Percentiles rank a stretch among this genome's conserved stretches.
phyloP scores from a whole-genome alignment of 129 eudicot genomes.

The Logfia minima region DNA sequence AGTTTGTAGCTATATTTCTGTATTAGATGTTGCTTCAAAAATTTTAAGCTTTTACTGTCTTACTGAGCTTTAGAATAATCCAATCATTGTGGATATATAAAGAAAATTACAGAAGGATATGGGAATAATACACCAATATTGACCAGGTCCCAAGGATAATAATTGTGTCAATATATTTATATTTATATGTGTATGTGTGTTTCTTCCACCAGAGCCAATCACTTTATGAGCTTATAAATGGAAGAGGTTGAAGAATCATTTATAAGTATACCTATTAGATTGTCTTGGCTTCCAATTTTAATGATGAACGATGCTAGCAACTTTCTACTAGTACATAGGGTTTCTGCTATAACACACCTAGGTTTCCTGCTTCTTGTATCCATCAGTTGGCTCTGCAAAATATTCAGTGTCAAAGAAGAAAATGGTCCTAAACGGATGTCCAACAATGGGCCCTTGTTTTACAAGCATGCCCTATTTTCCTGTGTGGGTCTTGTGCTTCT shows the following conservation, averaged over 20 bases:
- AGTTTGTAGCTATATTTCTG: no score
- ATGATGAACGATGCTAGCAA: conserved; percentile 9
- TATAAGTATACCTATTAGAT: conserved; percentile 2
- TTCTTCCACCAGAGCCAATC: not conserved
- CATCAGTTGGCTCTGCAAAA: conserved; percentile 39
- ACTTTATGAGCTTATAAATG: not conserved
- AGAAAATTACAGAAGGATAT: not conserved
- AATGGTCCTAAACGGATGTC: conserved; percentile 25
- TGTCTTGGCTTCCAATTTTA: not conserved
- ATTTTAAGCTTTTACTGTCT: no score
- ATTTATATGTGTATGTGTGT: not conserved
- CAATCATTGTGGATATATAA: not conserved
- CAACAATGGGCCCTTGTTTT: conserved; percentile 18
- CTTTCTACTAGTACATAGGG: conserved; percentile 35
- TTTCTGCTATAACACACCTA: conserved; percentile 42
- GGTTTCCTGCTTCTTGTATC: conserved; percentile 39
- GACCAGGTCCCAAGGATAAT: not conserved
- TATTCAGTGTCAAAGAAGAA: conserved; percentile 1
- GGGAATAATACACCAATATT: conserved; percentile 8
- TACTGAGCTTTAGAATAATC: not conserved
- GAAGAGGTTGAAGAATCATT: conserved; percentile 19
- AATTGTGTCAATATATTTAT: not conserved
- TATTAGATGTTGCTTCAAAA: no score
- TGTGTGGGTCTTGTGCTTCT: conserved; percentile 46
- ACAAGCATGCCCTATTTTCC: conserved; percentile 40